Base-by-base conservation (phyloP, 139 green algal species). In the Haematococcus lacustris region DNA sequence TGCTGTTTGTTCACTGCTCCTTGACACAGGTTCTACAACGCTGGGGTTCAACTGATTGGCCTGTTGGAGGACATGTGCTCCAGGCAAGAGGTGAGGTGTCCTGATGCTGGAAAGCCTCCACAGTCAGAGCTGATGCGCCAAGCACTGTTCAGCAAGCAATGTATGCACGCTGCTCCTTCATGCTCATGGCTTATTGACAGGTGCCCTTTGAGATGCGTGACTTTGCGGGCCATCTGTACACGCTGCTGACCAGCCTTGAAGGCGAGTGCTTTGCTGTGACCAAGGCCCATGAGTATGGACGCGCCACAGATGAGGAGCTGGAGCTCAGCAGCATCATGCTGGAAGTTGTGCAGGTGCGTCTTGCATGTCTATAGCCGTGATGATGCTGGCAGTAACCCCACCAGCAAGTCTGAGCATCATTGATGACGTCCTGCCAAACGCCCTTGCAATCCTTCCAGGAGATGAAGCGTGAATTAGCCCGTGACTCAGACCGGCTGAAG, bases 121-220 rank as follows among this genome's bases (percentile, higher is more conserved):
- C n/a, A n/a, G n/a, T n/a, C n/a, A n/a, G n/a, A n/a, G n/a, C n/a
- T n/a, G n/a, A n/a, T n/a, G n/a, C n/a, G n/a, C n/a, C n/a, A n/a
- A n/a, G n/a, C n/a, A n/a, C n/a, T n/a, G n/a, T n/a, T n/a, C n/a
- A n/a, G n/a, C n/a, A n/a, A n/a, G n/a, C n/a, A n/a, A n/a, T n/a
- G n/a, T n/a, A n/a, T n/a, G n/a, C n/a, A n/a, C n/a, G n/a, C n/a
- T n/a, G n/a, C n/a, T n/a, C n/a, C n/a, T n/a, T n/a, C n/a, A n/a
- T n/a, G n/a, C n/a, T 57, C 17, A 57, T 57, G 47, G 13, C 21
- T 57, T 13, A 13, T n/a, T 57, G 17, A 26, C 53, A 63, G 53
- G 38, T 85, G 61, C 79, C 79, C 21, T 85, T 81, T 33, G 79
- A 81, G 71, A 81, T 85, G 75, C 66, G 57, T 34, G 79, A 81